Conservation (phyloP, 768 basidiomycete genomes). For the Imleria badia region DNA sequence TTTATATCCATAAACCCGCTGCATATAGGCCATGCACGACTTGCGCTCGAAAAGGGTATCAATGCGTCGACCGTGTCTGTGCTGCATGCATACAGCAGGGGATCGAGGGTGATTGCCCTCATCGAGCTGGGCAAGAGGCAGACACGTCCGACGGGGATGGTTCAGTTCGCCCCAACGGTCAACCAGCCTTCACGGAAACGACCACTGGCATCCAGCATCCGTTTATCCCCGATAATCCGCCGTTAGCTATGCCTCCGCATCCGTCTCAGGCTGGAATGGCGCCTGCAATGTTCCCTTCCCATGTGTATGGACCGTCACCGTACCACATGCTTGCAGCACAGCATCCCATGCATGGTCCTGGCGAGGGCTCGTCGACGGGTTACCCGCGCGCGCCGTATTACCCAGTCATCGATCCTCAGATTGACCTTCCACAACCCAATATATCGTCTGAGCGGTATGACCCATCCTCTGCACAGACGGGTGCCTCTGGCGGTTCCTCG, state of each 20-base stretch:
- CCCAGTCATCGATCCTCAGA: conserved; percentile 41
- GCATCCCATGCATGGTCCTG: conserved; percentile 16
- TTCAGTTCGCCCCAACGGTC: conserved; percentile 1
- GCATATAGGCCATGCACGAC: conserved; percentile 47
- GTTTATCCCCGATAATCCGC: conserved; percentile 11
- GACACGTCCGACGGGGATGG: conserved; percentile 30
- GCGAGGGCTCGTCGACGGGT: conserved; percentile 27
- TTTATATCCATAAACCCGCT: conserved; percentile 7
- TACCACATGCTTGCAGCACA: conserved; percentile 30
- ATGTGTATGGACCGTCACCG: conserved; percentile 28
- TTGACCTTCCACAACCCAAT: conserved; percentile 31
- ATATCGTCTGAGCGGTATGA: conserved; percentile 36
- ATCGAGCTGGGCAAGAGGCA: conserved; percentile 30
- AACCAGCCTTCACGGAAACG: conserved; percentile 2
- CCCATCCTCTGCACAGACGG: conserved; percentile 18
- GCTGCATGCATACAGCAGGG: conserved; percentile 45
- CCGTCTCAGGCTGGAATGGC: conserved; percentile 17
- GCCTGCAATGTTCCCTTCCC: conserved; percentile 23
- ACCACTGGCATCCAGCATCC: conserved; percentile 4
- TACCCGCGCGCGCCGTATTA: conserved; percentile 35
- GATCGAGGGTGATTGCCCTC: conserved; percentile 44
- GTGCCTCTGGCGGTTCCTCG: conserved; percentile 9
- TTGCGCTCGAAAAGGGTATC: conserved; percentile 50
- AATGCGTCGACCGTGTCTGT: conserved; percentile 53
- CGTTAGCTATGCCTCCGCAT: conserved; percentile 16